Evolutionary conservation across 2,329 filamentous ascomycete genomes (phyloP).

Genomic region (Plectosphaerella plurivora): DNA sequence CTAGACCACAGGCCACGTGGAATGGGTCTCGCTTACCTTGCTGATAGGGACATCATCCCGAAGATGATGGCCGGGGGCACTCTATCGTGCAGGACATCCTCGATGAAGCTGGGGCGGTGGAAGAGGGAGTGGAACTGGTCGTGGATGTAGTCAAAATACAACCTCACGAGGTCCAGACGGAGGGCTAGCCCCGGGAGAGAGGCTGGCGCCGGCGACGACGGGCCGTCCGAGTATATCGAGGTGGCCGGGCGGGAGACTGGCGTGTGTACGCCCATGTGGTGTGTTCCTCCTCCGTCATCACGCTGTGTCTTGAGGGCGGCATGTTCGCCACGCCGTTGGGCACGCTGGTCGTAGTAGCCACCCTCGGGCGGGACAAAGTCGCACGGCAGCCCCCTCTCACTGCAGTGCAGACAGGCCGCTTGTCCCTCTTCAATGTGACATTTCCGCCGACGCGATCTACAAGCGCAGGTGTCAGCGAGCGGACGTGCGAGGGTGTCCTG

Average conservation of each 20-base stretch:
- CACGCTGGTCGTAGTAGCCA: slow-evolving; percentile 12
- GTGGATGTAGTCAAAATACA: slow-evolving; percentile 28
- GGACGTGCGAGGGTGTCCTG: background rate
- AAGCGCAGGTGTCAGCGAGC: slow-evolving; percentile 5
- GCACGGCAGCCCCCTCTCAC: slow-evolving; percentile 41
- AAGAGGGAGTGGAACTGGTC: slow-evolving; percentile 29
- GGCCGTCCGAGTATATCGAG: background rate
- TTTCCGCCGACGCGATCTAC: slow-evolving; percentile 11
- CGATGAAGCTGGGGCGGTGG: slow-evolving; percentile 20
- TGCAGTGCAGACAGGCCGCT: slow-evolving; percentile 49
- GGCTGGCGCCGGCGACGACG: background rate
- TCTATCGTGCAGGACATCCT: slow-evolving; percentile 16
- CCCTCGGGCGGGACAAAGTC: slow-evolving; percentile 27
- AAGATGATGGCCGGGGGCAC: slow-evolving; percentile 16
- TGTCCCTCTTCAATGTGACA: slow-evolving; percentile 14
- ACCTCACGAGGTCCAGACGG: slow-evolving; percentile 19
- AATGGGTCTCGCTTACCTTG: slow-evolving; percentile 11
- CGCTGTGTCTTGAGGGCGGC: background rate
- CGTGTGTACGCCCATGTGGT: background rate
- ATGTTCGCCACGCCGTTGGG: slow-evolving; percentile 5
- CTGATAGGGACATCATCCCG: slow-evolving; percentile 19
- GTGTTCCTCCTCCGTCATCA: background rate
- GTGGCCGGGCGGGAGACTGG: background rate
- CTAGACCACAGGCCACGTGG: background rate
- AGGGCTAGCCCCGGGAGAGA: slow-evolving; percentile 12